Evolutionary conservation across 2,329 filamentous ascomycete species (phyloP).

Genomic region (Aspergillus neoniger): DNA sequence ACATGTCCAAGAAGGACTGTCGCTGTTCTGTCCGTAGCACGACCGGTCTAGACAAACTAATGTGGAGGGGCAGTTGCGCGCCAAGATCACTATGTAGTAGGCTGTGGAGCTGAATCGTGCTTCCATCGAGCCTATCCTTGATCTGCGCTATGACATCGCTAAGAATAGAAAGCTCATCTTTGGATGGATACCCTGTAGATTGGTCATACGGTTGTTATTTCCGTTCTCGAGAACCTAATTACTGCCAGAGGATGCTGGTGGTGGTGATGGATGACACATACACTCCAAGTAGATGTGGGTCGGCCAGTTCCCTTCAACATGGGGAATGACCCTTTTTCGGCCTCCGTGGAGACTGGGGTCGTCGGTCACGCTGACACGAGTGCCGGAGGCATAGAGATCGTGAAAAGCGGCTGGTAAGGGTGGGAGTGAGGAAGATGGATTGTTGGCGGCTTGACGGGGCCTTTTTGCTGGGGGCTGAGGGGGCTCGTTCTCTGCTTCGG

Average conservation of each 20-base stretch:
- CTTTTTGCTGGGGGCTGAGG: slow-evolving; percentile 29
- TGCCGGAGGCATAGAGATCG: slow-evolving; percentile 83
- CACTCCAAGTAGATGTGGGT: slow-evolving; percentile 92
- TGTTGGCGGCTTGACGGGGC: slow-evolving; percentile 16
- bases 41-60: slow-evolving; percentile 84
- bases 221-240: not conserved
- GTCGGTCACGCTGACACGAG: slow-evolving; percentile 74
- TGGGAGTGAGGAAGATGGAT: slow-evolving; percentile 53
- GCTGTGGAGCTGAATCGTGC: slow-evolving; percentile 57
- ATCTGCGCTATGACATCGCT: slow-evolving; percentile 31
- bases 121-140: slow-evolving; percentile 41
- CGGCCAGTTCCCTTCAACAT: slow-evolving; percentile 88
- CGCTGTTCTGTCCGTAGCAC: slow-evolving; percentile 72
- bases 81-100: slow-evolving; percentile 77
- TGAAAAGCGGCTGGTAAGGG: slow-evolving; percentile 80
- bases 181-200: slow-evolving; percentile 43
- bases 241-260: no score
- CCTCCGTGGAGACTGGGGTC: slow-evolving; percentile 84
- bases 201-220: slow-evolving; percentile 17
- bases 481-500: slow-evolving; percentile 34
- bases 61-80: slow-evolving; percentile 77
- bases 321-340: slow-evolving; percentile 76
- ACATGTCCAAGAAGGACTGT: slow-evolving; percentile 62
- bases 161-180: slow-evolving; percentile 37
- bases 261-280: slow-evolving; percentile 41